Base-by-base conservation (phyloP, 331 rosid genomes). In the Cydonia oblonga region DNA sequence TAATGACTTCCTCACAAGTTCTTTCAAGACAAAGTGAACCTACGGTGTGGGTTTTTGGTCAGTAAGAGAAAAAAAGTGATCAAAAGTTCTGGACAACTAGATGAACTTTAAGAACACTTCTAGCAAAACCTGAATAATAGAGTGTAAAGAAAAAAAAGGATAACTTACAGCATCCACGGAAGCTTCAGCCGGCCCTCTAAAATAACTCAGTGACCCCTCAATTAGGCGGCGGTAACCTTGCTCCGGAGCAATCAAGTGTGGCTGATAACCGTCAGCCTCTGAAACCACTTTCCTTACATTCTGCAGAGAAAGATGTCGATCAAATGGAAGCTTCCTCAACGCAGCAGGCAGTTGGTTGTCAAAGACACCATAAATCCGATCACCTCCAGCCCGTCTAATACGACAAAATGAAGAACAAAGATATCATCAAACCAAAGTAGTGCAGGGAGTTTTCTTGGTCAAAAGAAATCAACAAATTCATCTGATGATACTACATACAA, bases 321-420 rank as follows among this genome's bases (percentile, higher is more conserved):
- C 98, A 83, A 93, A 86, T 52, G 98, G 97, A 81, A 93, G 97
- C 98, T 93, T 93, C 72, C 88, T 85, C 72, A 93, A 84, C 24
- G 98, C 98, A 85, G 98, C 91, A 46, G 98, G 98, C 67, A 93
- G 96, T 83, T 93, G 98, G 84, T 93, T 85, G 84, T 93, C 98
- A 61, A 93, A 93, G 70, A 93, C 96, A 33, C 90, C 87, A 74
- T 91, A 93, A 75, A 93, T 85, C 74, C 96, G 84, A 81, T 93
- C 98, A 80, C 98, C 98, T 71, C 98, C 98, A 1, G 97, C 80
- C 53, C 98, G 92, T 86, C 98, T 93, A 78, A 11, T 12, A n/a
- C 3, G 46, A 22, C 57, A 71, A 63, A 66, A 28, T 74, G 56
- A 65, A 53, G 40, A 42, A 42, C 46, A 42, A 13, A 8, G 46